Evolutionary conservation across 1,139 yeast species (phyloP).

Genomic region (Hyphopichia khmerensis): DNA sequence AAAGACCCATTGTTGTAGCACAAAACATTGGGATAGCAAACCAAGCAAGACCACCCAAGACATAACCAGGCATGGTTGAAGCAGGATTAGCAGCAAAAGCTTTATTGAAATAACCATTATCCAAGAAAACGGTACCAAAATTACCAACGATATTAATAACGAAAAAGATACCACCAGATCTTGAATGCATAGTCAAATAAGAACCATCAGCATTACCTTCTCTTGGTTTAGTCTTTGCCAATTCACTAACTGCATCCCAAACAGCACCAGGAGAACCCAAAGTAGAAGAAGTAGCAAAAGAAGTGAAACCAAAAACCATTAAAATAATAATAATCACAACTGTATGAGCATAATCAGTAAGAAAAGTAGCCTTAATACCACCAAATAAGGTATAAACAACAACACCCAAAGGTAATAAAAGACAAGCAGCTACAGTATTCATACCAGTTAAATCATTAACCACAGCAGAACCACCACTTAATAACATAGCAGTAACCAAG

Average conservation of each 20-base stretch:
- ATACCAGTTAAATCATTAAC: slow-evolving; percentile 78
- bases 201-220: slow-evolving; percentile 76
- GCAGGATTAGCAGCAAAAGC: slow-evolving; percentile 86
- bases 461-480: slow-evolving; percentile 85
- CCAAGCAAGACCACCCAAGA: slow-evolving; percentile 90
- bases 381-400: slow-evolving; percentile 82
- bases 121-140: slow-evolving; percentile 86
- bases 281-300: slow-evolving; percentile 55
- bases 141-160: slow-evolving; percentile 83
- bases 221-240: slow-evolving; percentile 59
- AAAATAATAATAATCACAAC: slow-evolving; percentile 60
- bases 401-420: slow-evolving; percentile 80
- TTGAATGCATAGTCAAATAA: slow-evolving; percentile 76
- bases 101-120: slow-evolving; percentile 87
- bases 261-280: slow-evolving; percentile 82
- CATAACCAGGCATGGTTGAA: slow-evolving; percentile 86
- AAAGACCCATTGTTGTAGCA: slow-evolving; percentile 83
- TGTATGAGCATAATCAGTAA: slow-evolving; percentile 84
- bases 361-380: slow-evolving; percentile 86
- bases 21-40: slow-evolving; percentile 82
- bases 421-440: slow-evolving; percentile 78
- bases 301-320: slow-evolving; percentile 59
- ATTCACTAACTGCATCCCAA: slow-evolving; percentile 64
- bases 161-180: slow-evolving; percentile 77
- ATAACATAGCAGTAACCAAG: slow-evolving; percentile 81